Evolutionary conservation across 2,329 filamentous ascomycete genomes (phyloP).

Genomic region (Pestalotiopsis sp.): DNA sequence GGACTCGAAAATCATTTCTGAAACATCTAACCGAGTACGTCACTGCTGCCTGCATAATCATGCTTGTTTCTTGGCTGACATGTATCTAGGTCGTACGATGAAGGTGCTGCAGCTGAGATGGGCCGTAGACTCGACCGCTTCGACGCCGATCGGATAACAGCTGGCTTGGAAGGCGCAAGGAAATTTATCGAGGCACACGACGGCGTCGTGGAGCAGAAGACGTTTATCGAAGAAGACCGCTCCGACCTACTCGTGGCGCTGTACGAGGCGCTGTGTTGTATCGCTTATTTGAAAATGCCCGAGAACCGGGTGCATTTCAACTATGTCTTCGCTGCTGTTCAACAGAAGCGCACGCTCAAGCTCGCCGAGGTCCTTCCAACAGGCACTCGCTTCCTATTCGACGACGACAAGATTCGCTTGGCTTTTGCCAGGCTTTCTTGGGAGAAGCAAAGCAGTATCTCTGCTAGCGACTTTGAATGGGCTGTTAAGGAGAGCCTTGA

Average conservation of each 20-base stretch:
- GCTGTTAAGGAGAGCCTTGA: constrained; percentile 76
- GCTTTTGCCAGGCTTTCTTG: constrained; percentile 72
- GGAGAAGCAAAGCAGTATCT: constrained; percentile 65
- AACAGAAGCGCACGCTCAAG: constrained; percentile 77
- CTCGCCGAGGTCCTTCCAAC: constrained; percentile 76
- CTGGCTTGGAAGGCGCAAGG: constrained; percentile 60
- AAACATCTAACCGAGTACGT: constrained; percentile 64
- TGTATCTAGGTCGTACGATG: constrained; percentile 37
- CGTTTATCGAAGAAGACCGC: constrained; percentile 45
- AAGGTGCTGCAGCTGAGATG: constrained; percentile 55
- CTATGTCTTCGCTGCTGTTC: constrained; percentile 78
- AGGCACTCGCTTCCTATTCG: constrained; percentile 84
- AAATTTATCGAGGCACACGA: constrained; percentile 49
- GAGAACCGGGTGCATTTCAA: constrained; percentile 68
- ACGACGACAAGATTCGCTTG: constrained; percentile 61
- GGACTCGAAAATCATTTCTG: constrained; percentile 64
- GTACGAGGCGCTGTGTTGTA: constrained; percentile 86
- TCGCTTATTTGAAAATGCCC: constrained; percentile 69
- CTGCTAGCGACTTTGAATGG: constrained; percentile 81
- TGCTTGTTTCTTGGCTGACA: neutral
- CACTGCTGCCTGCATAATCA: neutral
- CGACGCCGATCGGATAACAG: constrained; percentile 64
- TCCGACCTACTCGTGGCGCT: constrained; percentile 74
- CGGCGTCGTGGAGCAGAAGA: constrained; percentile 40
- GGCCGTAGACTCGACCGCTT: constrained; percentile 59